phyloP scores from a whole-genome alignment of 306 rosid species.

The Hippophae tibetana region DNA sequence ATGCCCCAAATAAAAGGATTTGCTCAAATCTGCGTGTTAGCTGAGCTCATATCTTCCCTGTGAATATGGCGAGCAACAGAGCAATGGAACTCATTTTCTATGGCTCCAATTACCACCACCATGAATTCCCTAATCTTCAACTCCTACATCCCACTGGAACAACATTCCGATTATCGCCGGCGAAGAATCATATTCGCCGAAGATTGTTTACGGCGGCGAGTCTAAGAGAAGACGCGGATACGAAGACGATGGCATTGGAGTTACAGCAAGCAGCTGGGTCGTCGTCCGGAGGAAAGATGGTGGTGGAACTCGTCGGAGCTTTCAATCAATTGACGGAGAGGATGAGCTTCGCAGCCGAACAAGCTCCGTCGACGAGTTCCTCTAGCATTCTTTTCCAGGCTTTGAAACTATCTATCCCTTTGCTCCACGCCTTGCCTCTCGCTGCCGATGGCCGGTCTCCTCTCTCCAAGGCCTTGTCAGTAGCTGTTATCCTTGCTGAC shows the following conservation, averaged over 20 bases:
- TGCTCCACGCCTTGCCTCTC: conserved; percentile 48
- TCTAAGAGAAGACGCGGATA: background rate
- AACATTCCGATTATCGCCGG: no score
- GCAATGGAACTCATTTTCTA: no score
- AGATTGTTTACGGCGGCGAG: background rate
- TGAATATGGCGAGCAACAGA: no score
- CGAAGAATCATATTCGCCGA: background rate
- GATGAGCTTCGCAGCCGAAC: conserved; percentile 27
- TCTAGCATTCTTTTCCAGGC: conserved; percentile 64
- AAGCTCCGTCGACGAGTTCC: conserved; percentile 47
- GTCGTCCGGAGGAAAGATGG: conserved; percentile 64
- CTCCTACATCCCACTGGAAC: no score
- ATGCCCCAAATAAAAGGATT: no score
- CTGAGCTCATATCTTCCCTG: no score
- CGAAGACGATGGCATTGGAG: background rate
- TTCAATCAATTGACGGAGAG: conserved; percentile 71
- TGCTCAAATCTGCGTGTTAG: no score
- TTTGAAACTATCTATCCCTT: conserved; percentile 69
- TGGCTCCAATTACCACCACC: no score
- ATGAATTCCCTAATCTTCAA: no score
- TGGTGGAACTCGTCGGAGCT: conserved; percentile 84
- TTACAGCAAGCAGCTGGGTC: conserved; percentile 25
- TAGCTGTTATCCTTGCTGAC: conserved; percentile 71
- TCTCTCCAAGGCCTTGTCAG: conserved; percentile 64
- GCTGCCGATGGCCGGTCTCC: conserved; percentile 71